Evolutionary conservation across 2,329 filamentous ascomycete genomes (phyloP), one percentile per base, ranked within the genome.

Genomic region (Leptographium wingfieldii): DNA sequence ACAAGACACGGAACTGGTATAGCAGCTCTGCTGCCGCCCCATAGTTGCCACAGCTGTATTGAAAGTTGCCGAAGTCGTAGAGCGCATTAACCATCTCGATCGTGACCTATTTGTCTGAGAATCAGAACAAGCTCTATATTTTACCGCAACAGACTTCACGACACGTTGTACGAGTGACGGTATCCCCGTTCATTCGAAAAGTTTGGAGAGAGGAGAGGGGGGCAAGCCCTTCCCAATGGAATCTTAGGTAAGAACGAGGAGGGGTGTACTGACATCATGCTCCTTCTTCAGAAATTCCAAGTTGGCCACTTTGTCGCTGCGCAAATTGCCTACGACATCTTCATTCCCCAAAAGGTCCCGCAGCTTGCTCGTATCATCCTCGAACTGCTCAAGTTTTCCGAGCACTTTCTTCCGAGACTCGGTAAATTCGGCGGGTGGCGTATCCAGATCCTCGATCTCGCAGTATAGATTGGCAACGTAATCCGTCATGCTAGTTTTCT

Each of bases 401-500:
- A 97, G 77, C 63, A 97, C 92, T 71, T 92, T 86, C 73, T 96
- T 88, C 70, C 90, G 83, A 85, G 94, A 95, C 73, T 88, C 85
- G 68, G 85, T 83, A 74, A 92, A 97, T 74, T 96, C 91, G 64
- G 87, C 81, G 57, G 94, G 92, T 59, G 88, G 78, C 63, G 89
- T 82, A 62, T 87, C 80, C 65, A 90, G 83, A 68, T 86, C 81
- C 77, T 97, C 85, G 66, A 99, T 84, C 70, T 96, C 88, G 72
- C 88, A 88, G 80, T 95, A 90, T 66, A 99, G 79, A 69, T 87
- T 88, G 70, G 92, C 92, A 59, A 97, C 90, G 73, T 95, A 99
- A 76, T 99, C 94, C 69, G 88, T 94, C 94, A 99, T 99, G 80
- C 97, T 96, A 70, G 94, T 97, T 73, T 91, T 86, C 78, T 95